phyloP scores from a whole-genome alignment of 2,329 filamentous ascomycete species.

The Colletotrichum orchidophilum region DNA sequence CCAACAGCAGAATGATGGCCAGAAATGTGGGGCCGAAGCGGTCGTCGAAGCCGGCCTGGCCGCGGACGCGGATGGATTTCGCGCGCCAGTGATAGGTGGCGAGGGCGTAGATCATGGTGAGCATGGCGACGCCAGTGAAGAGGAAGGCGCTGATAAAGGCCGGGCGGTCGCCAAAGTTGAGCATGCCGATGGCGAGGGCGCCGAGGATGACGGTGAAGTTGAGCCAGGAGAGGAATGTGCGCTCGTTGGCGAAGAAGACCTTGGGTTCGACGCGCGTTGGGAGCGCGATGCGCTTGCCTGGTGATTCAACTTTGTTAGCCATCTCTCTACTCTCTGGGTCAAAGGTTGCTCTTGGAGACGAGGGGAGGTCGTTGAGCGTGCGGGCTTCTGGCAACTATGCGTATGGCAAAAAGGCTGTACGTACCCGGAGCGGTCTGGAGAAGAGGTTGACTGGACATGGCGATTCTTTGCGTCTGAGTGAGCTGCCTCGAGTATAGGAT shows the following conservation, averaged over 20 bases:
- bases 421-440: conserved; percentile 92
- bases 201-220: conserved; percentile 99
- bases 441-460: conserved; percentile 95
- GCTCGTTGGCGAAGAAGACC: conserved; percentile 99
- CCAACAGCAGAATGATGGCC: conserved; percentile 84
- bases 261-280: conserved; percentile 98
- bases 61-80: conserved; percentile 87
- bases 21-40: conserved; percentile 92
- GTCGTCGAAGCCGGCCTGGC: conserved; percentile 97
- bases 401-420: conserved; percentile 36
- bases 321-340: conserved; percentile 16
- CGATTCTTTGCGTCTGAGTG: neutral
- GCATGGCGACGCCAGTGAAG: conserved; percentile 94
- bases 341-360: neutral
- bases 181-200: conserved; percentile 92
- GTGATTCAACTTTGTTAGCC: conserved; percentile 15
- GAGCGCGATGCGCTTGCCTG: conserved; percentile 98
- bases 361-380: neutral
- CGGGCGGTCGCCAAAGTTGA: conserved; percentile 96
- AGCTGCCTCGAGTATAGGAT: neutral
- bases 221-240: conserved; percentile 98
- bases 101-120: conserved; percentile 94
- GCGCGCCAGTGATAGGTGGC: conserved; percentile 98
- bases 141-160: conserved; percentile 94
- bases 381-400: no score